These are phyloP conservation scores for Aureobasidium sp. DNA, from an alignment of 2,329 filamentous ascomycete species.

Conservation along the genomic window DNA sequence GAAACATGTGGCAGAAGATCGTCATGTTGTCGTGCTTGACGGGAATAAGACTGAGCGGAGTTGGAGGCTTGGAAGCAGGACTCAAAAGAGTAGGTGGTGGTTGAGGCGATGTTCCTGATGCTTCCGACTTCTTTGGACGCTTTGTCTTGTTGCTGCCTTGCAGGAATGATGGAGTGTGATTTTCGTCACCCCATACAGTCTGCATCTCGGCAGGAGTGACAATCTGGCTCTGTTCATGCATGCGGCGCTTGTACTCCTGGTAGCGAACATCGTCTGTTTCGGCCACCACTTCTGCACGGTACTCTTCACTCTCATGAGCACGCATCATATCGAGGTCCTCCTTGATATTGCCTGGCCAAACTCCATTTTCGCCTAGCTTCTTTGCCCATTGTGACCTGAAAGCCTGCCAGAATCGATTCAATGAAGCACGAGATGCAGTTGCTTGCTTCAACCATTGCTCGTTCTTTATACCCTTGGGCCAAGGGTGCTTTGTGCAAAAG, in stretches of 20 bases:
- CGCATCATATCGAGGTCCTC: not conserved
- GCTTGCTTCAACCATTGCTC: not conserved
- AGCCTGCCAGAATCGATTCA: not conserved
- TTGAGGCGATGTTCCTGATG: not conserved
- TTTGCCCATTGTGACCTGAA: not conserved
- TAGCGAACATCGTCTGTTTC: not conserved
- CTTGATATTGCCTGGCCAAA: not conserved
- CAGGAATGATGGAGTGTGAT: not conserved
- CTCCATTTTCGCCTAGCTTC: not conserved
- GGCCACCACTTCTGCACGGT: not conserved
- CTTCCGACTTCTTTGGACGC: not conserved
- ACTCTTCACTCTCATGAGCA: not conserved
- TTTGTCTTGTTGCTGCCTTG: not conserved
- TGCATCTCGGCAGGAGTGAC: not conserved
- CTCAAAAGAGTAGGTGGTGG: not conserved
- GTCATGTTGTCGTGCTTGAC: constrained; percentile 11
- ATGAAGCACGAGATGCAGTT: not conserved
- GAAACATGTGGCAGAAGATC: not conserved
- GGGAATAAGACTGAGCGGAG: not conserved
- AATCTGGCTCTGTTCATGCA: too few species aligned
- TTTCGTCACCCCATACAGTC: not conserved
- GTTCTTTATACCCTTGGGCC: not conserved
- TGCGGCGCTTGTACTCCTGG: not conserved
- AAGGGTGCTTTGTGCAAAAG: not conserved
- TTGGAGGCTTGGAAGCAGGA: not conserved